Evolutionary conservation across 2,329 filamentous ascomycete genomes (phyloP).

Genomic region (Fusarium sp.): DNA sequence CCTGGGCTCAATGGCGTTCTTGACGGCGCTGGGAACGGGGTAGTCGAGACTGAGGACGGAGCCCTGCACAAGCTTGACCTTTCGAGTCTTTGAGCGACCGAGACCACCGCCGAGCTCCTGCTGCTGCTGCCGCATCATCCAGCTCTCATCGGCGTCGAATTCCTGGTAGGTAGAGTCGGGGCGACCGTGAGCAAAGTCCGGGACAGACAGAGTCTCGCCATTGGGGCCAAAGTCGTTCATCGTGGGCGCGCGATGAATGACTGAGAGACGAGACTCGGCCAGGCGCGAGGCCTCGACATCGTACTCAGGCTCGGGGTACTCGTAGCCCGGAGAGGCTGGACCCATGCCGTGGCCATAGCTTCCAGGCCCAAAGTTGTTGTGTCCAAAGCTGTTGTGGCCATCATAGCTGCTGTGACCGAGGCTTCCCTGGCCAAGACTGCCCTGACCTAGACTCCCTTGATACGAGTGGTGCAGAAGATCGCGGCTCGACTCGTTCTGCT

Average conservation of each 20-base stretch:
- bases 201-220: conserved; percentile 23
- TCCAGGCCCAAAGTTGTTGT: conserved; percentile 22
- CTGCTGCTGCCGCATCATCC: conserved; percentile 42
- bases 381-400: conserved; percentile 23
- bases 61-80: conserved; percentile 43
- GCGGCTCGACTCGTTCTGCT: conserved; percentile 33
- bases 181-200: conserved; percentile 33
- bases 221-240: conserved; percentile 33
- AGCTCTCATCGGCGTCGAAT: conserved; percentile 39
- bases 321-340: conserved; percentile 23
- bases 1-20: conserved; percentile 40
- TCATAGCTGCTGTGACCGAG: conserved; percentile 19
- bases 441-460: conserved; percentile 13
- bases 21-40: conserved; percentile 43
- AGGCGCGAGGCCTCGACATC: conserved; percentile 33
- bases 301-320: conserved; percentile 32
- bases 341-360: conserved; percentile 19
- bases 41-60: conserved; percentile 45
- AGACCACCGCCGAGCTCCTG: conserved; percentile 25
- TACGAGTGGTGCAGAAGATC: conserved; percentile 34
- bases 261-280: conserved; percentile 31
- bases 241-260: conserved; percentile 29
- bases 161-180: conserved; percentile 39
- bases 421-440: conserved; percentile 7
- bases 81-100: conserved; percentile 39